Evolutionary conservation across 306 rosid genomes (phyloP).

Genomic region (Bauhinia variegata): DNA sequence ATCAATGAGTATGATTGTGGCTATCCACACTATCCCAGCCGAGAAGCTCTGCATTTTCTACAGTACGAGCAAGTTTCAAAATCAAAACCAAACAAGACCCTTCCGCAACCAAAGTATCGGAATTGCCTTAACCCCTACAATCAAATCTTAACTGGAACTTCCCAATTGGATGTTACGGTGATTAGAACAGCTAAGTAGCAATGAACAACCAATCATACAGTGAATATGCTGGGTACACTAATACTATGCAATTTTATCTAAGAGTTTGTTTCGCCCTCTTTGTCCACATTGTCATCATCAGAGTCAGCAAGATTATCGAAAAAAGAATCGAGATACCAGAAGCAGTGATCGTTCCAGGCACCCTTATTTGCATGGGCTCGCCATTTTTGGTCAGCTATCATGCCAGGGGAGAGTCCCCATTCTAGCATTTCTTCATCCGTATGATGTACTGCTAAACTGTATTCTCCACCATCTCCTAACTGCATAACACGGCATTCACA

Average conservation of each 20-base stretch:
- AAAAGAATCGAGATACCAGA: constrained; percentile 69
- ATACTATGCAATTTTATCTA: constrained; percentile 35
- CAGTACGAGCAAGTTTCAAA: background rate
- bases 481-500: constrained; percentile 77
- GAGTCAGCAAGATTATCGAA: constrained; percentile 72
- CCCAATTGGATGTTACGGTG: too few relatives aligned
- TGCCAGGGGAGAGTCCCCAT: constrained; percentile 87
- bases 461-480: constrained; percentile 85
- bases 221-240: constrained; percentile 14
- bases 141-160: too few relatives aligned
- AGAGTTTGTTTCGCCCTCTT: constrained; percentile 34
- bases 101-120: background rate
- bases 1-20: too few relatives aligned
- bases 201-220: constrained; percentile 38
- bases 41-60: too few relatives aligned
- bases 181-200: too few relatives aligned
- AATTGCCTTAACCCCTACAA: constrained; percentile 9
- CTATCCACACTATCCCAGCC: background rate
- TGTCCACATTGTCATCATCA: constrained; percentile 52
- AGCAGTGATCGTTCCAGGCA: constrained; percentile 49
- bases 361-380: constrained; percentile 63
- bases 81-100: background rate
- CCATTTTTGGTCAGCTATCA: constrained; percentile 90
- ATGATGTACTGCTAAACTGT: constrained; percentile 90
- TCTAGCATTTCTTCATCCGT: constrained; percentile 63